phyloP scores from a whole-genome alignment of 1,139 yeast genomes.

The Eremothecium gossypii region DNA sequence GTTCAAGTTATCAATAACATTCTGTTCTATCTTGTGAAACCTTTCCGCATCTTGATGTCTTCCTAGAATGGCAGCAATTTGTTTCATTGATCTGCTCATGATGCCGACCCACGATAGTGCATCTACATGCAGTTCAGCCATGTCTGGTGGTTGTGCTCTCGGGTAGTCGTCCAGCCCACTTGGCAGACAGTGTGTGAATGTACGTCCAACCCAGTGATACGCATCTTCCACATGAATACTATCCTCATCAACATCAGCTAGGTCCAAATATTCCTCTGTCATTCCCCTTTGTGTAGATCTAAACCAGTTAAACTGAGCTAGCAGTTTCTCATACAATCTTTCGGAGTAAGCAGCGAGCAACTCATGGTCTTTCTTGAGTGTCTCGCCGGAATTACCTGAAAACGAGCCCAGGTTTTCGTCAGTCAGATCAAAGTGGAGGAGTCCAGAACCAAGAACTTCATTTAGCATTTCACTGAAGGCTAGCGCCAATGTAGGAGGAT shows the following conservation, averaged over 20 bases:
- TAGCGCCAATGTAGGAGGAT: slow-evolving; percentile 89
- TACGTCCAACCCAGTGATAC: slow-evolving; percentile 91
- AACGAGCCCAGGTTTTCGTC: slow-evolving; percentile 19
- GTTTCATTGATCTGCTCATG: slow-evolving; percentile 74
- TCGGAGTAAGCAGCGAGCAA: slow-evolving; percentile 52
- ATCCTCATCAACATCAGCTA: slow-evolving; percentile 19
- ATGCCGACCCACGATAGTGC: slow-evolving; percentile 88
- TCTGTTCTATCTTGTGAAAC: slow-evolving; percentile 45
- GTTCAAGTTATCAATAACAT: slow-evolving; percentile 56
- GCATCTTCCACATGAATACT: slow-evolving; percentile 52
- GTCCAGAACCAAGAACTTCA: slow-evolving; percentile 29
- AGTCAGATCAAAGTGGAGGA: slow-evolving; percentile 10
- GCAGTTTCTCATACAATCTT: slow-evolving; percentile 64
- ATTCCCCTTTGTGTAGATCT: slow-evolving; percentile 73
- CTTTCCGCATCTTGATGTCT: slow-evolving; percentile 45
- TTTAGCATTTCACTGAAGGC: slow-evolving; percentile 62
- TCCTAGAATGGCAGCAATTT: slow-evolving; percentile 60
- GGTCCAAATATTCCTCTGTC: slow-evolving; percentile 42
- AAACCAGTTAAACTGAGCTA: slow-evolving; percentile 79
- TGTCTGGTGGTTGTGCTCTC: slow-evolving; percentile 68
- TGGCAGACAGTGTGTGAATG: slow-evolving; percentile 75
- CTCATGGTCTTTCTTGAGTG: slow-evolving; percentile 48
- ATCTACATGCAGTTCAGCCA: slow-evolving; percentile 87
- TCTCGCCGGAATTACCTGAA: slow-evolving; percentile 16
- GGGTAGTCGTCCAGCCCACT: slow-evolving; percentile 97